phyloP scores from a whole-genome alignment of 768 basidiomycete genomes.

The Cystobasidium tubakii region DNA sequence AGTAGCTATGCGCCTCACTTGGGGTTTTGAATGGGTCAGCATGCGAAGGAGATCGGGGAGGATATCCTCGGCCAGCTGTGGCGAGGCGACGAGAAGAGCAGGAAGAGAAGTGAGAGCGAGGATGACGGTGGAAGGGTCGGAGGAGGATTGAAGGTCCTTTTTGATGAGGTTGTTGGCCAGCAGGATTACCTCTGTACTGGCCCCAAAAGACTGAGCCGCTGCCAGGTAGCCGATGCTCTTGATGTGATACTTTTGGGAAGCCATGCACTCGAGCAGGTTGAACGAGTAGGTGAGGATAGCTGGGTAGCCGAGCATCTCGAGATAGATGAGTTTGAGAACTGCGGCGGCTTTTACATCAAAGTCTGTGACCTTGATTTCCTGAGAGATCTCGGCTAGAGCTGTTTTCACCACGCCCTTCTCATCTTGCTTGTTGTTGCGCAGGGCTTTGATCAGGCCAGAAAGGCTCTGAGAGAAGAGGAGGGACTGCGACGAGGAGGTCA shows the following conservation, averaged over 20 bases:
- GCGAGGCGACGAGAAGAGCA: constrained; percentile 58
- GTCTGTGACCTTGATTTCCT: constrained; percentile 84
- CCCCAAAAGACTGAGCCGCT: constrained; percentile 79
- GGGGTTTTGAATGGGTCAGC: constrained; percentile 79
- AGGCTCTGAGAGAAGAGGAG: constrained; percentile 32
- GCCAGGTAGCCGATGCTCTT: constrained; percentile 95
- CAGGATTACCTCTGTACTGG: constrained; percentile 95
- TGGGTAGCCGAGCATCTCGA: constrained; percentile 86
- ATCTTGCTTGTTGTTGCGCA: constrained; percentile 91
- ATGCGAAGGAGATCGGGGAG: constrained; percentile 75
- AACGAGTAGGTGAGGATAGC: constrained; percentile 96
- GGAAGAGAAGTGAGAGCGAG: constrained; percentile 49
- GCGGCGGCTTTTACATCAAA: constrained; percentile 96
- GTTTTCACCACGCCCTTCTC: constrained; percentile 84
- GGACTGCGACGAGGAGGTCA: background rate
- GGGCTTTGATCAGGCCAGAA: constrained; percentile 53
- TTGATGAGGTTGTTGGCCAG: constrained; percentile 91
- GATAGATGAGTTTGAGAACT: constrained; percentile 89
- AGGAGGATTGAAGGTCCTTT: constrained; percentile 57
- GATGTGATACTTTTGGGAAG: constrained; percentile 78
- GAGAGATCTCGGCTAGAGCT: constrained; percentile 87
- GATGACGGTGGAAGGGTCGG: constrained; percentile 45
- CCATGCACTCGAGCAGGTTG: constrained; percentile 97
- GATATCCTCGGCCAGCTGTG: constrained; percentile 85
- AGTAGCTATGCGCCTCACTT: constrained; percentile 84